Percentiles rank a stretch among this genome's conserved stretches.
These are phyloP conservation scores for Parathielavia hyrcaniae DNA, from an alignment of 495 filamentous ascomycete genomes.

Conservation along the genomic window DNA sequence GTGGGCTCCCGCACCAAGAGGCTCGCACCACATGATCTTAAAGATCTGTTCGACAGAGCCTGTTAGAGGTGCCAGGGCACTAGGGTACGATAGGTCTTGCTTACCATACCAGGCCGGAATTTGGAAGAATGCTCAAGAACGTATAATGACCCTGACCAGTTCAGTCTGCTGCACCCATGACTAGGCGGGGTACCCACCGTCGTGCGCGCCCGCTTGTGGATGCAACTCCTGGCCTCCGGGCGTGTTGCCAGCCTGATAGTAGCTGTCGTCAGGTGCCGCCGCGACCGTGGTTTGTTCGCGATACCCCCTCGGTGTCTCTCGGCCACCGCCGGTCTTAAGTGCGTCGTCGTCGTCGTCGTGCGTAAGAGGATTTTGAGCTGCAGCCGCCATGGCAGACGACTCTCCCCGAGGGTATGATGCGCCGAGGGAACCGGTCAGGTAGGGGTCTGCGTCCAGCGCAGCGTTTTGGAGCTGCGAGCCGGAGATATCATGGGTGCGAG, in stretches of 20 bases:
- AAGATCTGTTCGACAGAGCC: slow-evolving; percentile 34
- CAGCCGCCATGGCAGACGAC: background rate
- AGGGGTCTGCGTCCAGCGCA: background rate
- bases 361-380: background rate
- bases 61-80: background rate
- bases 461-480: background rate
- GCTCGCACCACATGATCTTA: slow-evolving; percentile 45
- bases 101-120: slow-evolving; percentile 41
- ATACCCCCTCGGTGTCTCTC: slow-evolving; percentile 12
- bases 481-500: background rate
- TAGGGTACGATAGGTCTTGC: background rate
- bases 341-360: background rate
- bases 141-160: slow-evolving; percentile 29
- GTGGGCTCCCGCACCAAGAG: slow-evolving; percentile 29
- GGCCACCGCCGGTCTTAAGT: slow-evolving; percentile 10
- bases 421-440: background rate
- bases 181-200: slow-evolving; percentile 1
- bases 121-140: slow-evolving; percentile 36
- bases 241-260: background rate
- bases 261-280: background rate
- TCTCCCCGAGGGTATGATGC: background rate
- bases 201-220: background rate
- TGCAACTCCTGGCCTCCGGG: background rate
- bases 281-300: background rate
- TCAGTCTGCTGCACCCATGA: background rate